Evolutionary conservation across 1,284 basidiomycete genomes (phyloP), one percentile per base, ranked within the genome.

Genomic region (Leccinum subrobustum): DNA sequence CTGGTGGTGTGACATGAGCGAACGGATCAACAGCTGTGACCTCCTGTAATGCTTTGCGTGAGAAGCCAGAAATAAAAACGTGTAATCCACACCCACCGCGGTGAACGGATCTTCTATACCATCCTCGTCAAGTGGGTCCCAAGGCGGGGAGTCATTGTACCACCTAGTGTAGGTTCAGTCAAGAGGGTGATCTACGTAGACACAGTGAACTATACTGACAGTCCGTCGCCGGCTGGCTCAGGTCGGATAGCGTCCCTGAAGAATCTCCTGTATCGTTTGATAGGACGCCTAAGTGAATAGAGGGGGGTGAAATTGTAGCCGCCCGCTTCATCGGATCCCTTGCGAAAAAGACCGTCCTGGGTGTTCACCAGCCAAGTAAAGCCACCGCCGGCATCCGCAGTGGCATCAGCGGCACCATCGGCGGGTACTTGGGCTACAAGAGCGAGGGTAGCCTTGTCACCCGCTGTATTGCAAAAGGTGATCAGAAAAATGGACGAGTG

Each of bases 71-170:
- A 14, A 59, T 12, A 8, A 20, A 16, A 29, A 0, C 7, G 6
- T 14, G n/a, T 35, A 48, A 25, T n/a, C 37, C 4, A 57, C 14
- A 51, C 61, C 39, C 12, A 63, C 61, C n/a, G 47, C 42, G 37
- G 63, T 35, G 6, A 61, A 42, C 2, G 25, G 27, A 42, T 62
- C 59, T 11, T 60, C 59, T 39, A 5, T 14, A n/a, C 69, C 72
- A 1, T 74, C 71, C 14, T 68, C 66, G 29, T 69, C 64, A 14
- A 74, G 71, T 1, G 72, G 72, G 3, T 70, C 68, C 70, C 72
- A 71, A 6, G 70, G 71, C 1, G 60, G 52, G 1, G 29, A 14
- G n/a, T 57, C 68, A n/a, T 53, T 25, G 52, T 48, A 53, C 72
- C 69, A 74, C 20, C 72, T 73, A 9, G 8, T 8, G 7, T 14